These are phyloP conservation scores for Turnera subulata DNA, from an alignment of 345 rosid species.

Conservation along the genomic window DNA sequence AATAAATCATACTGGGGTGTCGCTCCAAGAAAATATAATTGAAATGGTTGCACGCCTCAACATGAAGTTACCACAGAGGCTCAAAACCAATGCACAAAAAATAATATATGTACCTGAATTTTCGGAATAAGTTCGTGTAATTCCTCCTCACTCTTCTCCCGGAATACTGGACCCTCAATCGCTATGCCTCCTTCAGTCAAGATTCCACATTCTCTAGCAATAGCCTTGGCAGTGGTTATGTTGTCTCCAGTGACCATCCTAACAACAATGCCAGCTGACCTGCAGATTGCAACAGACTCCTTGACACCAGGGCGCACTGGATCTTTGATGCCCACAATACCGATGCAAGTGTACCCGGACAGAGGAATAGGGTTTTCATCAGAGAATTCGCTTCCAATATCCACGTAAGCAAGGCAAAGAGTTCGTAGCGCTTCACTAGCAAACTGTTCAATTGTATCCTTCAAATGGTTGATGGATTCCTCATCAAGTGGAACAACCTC, in stretches of 20 bases:
- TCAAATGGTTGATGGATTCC: conserved; percentile 38
- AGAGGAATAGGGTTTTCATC: conserved; percentile 47
- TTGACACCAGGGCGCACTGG: conserved; percentile 35
- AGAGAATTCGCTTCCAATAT: conserved; percentile 54
- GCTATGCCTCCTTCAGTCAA: conserved; percentile 30
- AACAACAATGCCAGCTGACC: conserved; percentile 30
- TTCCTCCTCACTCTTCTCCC: conserved; percentile 24
- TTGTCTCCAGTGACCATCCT: conserved; percentile 35
- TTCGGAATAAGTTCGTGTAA: conserved; percentile 65
- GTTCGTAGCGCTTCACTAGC: conserved; percentile 94
- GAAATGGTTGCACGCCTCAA: no score
- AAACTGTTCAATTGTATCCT: conserved; percentile 58
- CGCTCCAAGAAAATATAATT: no score
- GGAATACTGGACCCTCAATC: conserved; percentile 30
- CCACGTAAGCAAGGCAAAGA: conserved; percentile 80
- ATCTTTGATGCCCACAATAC: conserved; percentile 34
- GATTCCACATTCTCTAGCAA: conserved; percentile 36
- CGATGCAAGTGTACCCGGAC: conserved; percentile 25
- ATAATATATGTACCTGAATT: conserved; percentile 58
- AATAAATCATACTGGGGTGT: no score
- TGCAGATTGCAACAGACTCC: conserved; percentile 33
- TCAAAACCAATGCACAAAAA: not conserved
- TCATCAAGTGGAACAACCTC: conserved; percentile 69
- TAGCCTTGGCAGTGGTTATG: conserved; percentile 31
- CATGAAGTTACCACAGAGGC: no score